phyloP scores from a whole-genome alignment of 164 flowering plant species.

The Vitis cinerea region DNA sequence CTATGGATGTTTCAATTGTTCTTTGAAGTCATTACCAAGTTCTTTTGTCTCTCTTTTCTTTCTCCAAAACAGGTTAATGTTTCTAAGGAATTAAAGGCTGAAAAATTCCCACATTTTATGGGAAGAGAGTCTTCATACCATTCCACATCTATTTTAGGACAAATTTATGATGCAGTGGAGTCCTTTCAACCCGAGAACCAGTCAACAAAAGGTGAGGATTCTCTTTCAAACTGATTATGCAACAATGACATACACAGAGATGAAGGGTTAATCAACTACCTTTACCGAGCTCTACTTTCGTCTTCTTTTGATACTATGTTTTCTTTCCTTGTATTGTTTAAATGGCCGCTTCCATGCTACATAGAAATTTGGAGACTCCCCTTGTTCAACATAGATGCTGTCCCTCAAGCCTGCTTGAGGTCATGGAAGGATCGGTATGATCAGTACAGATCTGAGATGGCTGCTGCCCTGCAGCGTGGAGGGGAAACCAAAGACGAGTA shows the following conservation, averaged over 20 bases:
- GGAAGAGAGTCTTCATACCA: constrained; percentile 24
- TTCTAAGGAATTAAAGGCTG: constrained; percentile 44
- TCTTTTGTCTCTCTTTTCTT: neutral
- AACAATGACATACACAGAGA: neutral
- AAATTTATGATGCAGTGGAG: constrained; percentile 51
- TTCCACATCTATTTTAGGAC: constrained; percentile 72
- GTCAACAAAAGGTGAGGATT: constrained; percentile 28
- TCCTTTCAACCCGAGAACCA: constrained; percentile 14
- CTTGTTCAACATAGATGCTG: constrained; percentile 37
- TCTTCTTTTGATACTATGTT: no score
- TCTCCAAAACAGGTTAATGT: constrained; percentile 45
- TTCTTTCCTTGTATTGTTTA: neutral
- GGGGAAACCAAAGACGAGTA: constrained; percentile 25
- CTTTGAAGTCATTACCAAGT: neutral
- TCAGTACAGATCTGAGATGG: constrained; percentile 59
- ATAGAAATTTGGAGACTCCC: constrained; percentile 58
- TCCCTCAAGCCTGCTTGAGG: constrained; percentile 24
- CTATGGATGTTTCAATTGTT: neutral
- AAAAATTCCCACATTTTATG: constrained; percentile 69
- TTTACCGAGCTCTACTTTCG: neutral
- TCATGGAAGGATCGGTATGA: constrained; percentile 45
- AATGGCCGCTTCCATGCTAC: neutral
- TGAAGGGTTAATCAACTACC: neutral
- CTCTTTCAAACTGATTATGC: neutral
- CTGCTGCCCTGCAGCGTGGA: constrained; percentile 24